Base-by-base conservation (phyloP, 2,329 filamentous ascomycete species). In the Pyricularia sp. region DNA sequence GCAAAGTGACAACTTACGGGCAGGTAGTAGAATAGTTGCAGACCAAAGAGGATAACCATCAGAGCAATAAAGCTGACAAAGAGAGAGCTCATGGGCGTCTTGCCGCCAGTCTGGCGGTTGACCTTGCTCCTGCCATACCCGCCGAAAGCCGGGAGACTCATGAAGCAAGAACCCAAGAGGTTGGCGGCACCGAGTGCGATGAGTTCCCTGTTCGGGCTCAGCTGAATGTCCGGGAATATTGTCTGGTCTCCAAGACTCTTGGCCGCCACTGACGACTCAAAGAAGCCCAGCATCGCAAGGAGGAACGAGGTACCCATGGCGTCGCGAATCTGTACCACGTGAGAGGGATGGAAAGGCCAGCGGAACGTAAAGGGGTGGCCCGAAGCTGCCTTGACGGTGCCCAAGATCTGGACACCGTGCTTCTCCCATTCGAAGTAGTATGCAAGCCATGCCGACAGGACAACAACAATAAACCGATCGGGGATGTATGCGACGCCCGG, bases 51-150 rank as follows among this genome's bases (percentile, higher is more conserved):
- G 65, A 97, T 90, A 75, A 90, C 92, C 65, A 96, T 79, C 26
- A 97, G 81, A 0, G 94, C 92, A 74, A 98, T 91, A 61, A 94
- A 72, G 71, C 91, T 93, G 69, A 99, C 80, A 66, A 98, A 88
- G 55, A 99, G 87, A 71, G 92, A 97, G 79, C 92, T 95, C 91
- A 98, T 96, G 0, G 94, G 94, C 1, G 92, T 97, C 77, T 90
- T 92, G 33, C 93, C 94, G 50, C 95, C 95, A 1, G 95, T 98
- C 66, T 91, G 91, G 72, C 90, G 90, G 80, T 97, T 98, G 73
- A 99, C 91, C 78, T 98, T 98, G 79, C 93, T 97, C 76, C 95
- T 86, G 11, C 94, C 95, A 76, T 99, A 99, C 10, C 95, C 95
- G 23, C 95, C 95, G 82, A 99, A 99, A 0, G 93, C 92, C 7